A percentile compares a stretch with the other conserved stretches of the same genome.
Conservation (phyloP, 306 rosid species). For the Gillenia trifoliata region DNA sequence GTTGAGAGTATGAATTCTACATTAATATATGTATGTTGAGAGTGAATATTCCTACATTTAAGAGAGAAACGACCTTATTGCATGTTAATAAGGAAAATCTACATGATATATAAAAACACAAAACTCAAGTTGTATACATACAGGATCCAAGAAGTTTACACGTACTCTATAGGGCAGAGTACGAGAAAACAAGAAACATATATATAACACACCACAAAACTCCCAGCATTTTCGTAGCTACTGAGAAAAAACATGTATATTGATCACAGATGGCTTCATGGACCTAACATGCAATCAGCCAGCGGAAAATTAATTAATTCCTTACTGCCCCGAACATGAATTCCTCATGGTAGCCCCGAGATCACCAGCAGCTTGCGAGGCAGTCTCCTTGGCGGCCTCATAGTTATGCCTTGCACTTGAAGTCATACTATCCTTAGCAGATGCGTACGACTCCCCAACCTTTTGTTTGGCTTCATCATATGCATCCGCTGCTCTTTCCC, state of each 20-base stretch:
- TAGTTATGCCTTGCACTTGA: slow-evolving; percentile 32
- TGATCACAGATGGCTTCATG: slow-evolving; percentile 7
- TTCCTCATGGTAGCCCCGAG: slow-evolving; percentile 51
- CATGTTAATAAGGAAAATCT: background rate
- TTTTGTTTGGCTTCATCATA: slow-evolving; percentile 28
- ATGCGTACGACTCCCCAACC: slow-evolving; percentile 20
- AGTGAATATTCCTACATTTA: background rate
- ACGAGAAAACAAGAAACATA: background rate
- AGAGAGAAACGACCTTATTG: background rate
- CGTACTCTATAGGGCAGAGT: background rate
- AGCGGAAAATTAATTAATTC: background rate
- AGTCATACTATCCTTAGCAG: slow-evolving; percentile 29
- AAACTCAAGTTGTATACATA: background rate
- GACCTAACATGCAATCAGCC: background rate
- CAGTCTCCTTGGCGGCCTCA: slow-evolving; percentile 60
- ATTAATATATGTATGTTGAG: no score
- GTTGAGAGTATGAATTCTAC: no score
- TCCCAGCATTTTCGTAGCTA: background rate
- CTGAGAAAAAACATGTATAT: background rate
- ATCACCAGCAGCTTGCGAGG: slow-evolving; percentile 47
- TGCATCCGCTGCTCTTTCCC: slow-evolving; percentile 22
- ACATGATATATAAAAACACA: background rate
- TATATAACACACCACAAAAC: background rate
- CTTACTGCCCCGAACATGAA: slow-evolving; percentile 26
- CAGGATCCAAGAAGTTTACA: background rate